Percentiles rank a stretch among this genome's conserved stretches.
phyloP scores from a whole-genome alignment of 306 rosid species.

The Lathyrus oleraceus region DNA sequence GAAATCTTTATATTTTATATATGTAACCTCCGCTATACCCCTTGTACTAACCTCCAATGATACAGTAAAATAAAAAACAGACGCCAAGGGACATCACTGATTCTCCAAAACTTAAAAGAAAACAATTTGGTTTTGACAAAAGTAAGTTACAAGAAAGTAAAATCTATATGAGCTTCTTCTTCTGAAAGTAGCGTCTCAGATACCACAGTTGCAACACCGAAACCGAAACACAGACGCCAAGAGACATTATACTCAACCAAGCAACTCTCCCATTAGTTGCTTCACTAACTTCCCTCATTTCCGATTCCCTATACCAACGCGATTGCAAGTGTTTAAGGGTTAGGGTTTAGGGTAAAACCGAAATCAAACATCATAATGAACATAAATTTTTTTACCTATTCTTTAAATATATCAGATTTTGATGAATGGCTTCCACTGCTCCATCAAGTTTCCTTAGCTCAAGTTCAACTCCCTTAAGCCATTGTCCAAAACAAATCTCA shows the following conservation, averaged over 20 bases:
- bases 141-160: background rate
- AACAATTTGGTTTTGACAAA: conserved; percentile 26
- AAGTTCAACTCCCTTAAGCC: conserved; percentile 59
- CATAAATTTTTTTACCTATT: conserved; percentile 38
- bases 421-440: conserved; percentile 57
- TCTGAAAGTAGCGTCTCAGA: conserved; percentile 51
- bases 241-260: conserved; percentile 56
- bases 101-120: conserved; percentile 30
- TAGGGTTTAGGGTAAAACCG: no score
- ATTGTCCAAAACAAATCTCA: conserved; percentile 16
- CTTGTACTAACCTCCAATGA: conserved; percentile 6
- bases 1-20: no score
- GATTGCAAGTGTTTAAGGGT: no score
- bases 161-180: conserved; percentile 73
- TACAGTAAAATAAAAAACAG: conserved; percentile 29
- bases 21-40: conserved; percentile 11
- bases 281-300: conserved; percentile 68
- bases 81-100: no score
- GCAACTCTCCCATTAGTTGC: conserved; percentile 55
- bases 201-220: conserved; percentile 43
- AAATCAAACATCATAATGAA: conserved; percentile 2
- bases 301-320: conserved; percentile 50
- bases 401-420: conserved; percentile 51
- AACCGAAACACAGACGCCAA: conserved; percentile 48
- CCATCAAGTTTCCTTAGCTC: conserved; percentile 61